phyloP scores from a whole-genome alignment of 2,329 filamentous ascomycete species.

The Hymenoscyphus fraxineus region DNA sequence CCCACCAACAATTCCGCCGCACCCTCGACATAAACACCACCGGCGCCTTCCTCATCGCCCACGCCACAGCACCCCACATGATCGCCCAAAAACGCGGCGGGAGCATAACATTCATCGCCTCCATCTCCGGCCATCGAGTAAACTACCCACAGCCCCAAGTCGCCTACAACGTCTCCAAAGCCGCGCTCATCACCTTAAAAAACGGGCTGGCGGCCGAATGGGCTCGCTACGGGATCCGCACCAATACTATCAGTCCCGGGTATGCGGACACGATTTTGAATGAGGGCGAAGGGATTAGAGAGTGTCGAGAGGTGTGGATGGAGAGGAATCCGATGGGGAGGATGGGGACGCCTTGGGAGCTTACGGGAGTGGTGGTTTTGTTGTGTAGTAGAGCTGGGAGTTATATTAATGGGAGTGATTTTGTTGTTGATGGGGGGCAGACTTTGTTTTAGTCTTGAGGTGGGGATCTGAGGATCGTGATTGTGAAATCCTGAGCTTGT shows the following conservation, averaged over 20 bases:
- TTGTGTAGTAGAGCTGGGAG: constrained; percentile 57
- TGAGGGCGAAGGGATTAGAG: constrained; percentile 55
- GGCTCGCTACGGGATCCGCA: constrained; percentile 65
- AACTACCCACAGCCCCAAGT: constrained; percentile 71
- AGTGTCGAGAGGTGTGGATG: constrained; percentile 53
- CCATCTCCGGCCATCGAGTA: constrained; percentile 63
- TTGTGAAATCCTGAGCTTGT: too few relatives aligned
- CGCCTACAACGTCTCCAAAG: constrained; percentile 70
- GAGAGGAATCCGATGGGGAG: constrained; percentile 58
- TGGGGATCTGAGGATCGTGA: too few relatives aligned
- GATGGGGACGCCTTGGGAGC: constrained; percentile 61
- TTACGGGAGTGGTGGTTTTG: constrained; percentile 59
- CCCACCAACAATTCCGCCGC: constrained; percentile 54
- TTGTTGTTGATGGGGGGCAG: constrained; percentile 59
- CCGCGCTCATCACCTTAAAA: constrained; percentile 60
- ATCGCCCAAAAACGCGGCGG: constrained; percentile 46
- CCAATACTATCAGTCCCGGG: constrained; percentile 68
- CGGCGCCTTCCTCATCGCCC: constrained; percentile 66
- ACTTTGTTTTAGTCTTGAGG: constrained; percentile 28
- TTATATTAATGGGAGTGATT: constrained; percentile 59
- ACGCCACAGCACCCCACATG: constrained; percentile 57
- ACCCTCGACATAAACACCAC: constrained; percentile 70
- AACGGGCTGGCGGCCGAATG: constrained; percentile 69
- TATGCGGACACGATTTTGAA: constrained; percentile 66
- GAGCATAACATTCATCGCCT: constrained; percentile 62